A percentile compares a stretch with the other conserved stretches of the same genome.
These are phyloP conservation scores for Scheffersomyces lignicola DNA, from an alignment of 1,139 yeast genomes.

Conservation along the genomic window DNA sequence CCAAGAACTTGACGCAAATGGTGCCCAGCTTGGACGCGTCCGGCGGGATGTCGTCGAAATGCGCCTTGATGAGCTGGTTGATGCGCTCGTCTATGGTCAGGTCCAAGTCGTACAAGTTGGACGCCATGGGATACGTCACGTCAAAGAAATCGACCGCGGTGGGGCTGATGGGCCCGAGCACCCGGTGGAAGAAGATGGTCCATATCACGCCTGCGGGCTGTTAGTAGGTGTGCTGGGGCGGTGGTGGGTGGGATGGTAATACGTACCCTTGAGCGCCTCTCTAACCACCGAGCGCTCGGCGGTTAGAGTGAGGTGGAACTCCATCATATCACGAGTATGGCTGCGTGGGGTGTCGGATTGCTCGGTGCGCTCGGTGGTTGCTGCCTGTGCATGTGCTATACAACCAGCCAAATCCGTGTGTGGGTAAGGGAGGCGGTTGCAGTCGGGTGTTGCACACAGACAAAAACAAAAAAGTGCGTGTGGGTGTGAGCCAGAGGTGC, in stretches of 20 bases:
- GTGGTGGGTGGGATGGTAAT: neutral
- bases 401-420: neutral
- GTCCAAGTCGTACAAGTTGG: constrained; percentile 44
- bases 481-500: too few species aligned
- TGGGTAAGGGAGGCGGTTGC: too few species aligned
- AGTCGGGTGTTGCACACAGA: constrained; percentile 1
- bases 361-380: too few species aligned
- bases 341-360: neutral
- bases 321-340: constrained; percentile 25
- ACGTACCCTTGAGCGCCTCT: constrained; percentile 48
- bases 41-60: constrained; percentile 18
- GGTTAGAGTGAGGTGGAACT: constrained; percentile 35
- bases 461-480: constrained; percentile 1
- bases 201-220: constrained; percentile 55
- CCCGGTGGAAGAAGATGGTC: constrained; percentile 67
- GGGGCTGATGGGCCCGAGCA: constrained; percentile 68
- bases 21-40: constrained; percentile 18
- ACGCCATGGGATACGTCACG: constrained; percentile 47
- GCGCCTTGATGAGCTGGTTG: constrained; percentile 31
- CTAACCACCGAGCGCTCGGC: constrained; percentile 47
- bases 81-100: constrained; percentile 43
- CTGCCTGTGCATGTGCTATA: too few species aligned
- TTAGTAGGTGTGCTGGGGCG: neutral
- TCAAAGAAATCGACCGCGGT: constrained; percentile 44
- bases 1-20: constrained; percentile 29